These are phyloP conservation scores for Orbilia quercus DNA, from an alignment of 2,329 filamentous ascomycete genomes.

Conservation along the genomic window DNA sequence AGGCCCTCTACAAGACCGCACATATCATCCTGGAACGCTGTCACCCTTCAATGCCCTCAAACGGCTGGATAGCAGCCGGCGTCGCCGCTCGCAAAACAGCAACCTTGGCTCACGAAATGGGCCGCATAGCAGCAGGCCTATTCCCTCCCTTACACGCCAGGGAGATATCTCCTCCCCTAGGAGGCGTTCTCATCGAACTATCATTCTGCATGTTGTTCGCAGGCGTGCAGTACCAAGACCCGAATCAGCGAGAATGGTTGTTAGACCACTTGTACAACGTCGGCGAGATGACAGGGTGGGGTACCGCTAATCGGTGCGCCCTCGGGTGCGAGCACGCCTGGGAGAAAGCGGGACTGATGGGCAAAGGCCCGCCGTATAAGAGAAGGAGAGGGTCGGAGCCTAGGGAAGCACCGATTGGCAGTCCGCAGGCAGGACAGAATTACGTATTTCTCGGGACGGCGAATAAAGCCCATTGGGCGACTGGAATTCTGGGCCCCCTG, in stretches of 20 bases:
- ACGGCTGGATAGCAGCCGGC: constrained; percentile 86
- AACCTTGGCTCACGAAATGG: constrained; percentile 77
- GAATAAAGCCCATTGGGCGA: constrained; percentile 54
- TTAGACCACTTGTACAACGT: constrained; percentile 79
- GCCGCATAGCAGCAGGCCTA: constrained; percentile 80
- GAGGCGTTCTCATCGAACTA: constrained; percentile 83
- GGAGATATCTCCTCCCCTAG: constrained; percentile 79
- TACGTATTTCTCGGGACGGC: constrained; percentile 51
- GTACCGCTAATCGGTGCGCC: constrained; percentile 82
- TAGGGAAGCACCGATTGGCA: constrained; percentile 40
- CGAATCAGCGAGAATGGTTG: constrained; percentile 79
- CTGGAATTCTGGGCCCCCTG: constrained; percentile 35
- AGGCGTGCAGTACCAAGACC: constrained; percentile 79
- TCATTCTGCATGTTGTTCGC: constrained; percentile 87
- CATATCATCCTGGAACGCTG: constrained; percentile 83
- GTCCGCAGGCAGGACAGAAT: constrained; percentile 26
- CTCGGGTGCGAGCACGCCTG: constrained; percentile 85
- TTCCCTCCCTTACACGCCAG: constrained; percentile 68
- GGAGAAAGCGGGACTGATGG: constrained; percentile 78
- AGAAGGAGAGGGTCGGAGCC: constrained; percentile 41
- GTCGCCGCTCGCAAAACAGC: constrained; percentile 79
- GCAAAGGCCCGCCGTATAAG: constrained; percentile 79
- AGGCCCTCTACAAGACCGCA: constrained; percentile 87
- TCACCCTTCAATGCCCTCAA: constrained; percentile 90
- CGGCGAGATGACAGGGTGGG: constrained; percentile 84